Evolutionary conservation across 495 filamentous ascomycete species (phyloP).

Genomic region (Penicillium verhagenii): DNA sequence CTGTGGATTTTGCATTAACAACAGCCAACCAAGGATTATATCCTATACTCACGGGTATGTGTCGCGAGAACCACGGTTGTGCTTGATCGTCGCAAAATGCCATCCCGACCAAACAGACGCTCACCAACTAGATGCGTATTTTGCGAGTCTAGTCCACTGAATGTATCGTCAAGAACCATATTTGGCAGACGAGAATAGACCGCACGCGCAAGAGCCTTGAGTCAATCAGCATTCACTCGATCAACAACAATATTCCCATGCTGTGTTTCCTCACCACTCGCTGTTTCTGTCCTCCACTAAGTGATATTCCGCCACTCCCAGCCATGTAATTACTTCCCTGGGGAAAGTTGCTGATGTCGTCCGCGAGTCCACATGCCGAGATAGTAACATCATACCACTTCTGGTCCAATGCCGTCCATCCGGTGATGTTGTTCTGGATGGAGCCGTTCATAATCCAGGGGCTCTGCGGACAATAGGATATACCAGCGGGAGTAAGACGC

Average conservation of each 20-base stretch:
- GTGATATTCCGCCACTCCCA: too few relatives aligned
- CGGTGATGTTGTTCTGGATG: too few relatives aligned
- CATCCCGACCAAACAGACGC: constrained; percentile 9
- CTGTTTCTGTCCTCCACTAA: too few relatives aligned
- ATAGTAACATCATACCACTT: too few relatives aligned
- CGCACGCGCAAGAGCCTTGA: constrained; percentile 24
- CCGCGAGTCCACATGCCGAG: too few relatives aligned
- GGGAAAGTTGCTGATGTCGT: too few relatives aligned
- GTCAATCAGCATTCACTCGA: neutral
- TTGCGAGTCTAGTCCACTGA: constrained; percentile 30
- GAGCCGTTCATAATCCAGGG: too few relatives aligned
- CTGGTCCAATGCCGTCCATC: too few relatives aligned
- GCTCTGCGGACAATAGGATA: too few relatives aligned
- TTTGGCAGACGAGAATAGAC: constrained; percentile 19
- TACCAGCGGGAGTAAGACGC: too few relatives aligned
- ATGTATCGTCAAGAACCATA: constrained; percentile 38
- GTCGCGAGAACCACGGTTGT: constrained; percentile 13
- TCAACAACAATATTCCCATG: neutral
- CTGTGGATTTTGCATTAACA: neutral
- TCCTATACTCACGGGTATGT: neutral
- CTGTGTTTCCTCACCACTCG: neutral
- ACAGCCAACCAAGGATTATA: neutral
- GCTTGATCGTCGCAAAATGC: constrained; percentile 8
- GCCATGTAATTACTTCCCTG: too few relatives aligned
- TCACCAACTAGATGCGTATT: neutral